Evolutionary conservation across 192 early-diverging fungal genomes (phyloP).

Genomic region (Podila clonocystis): DNA sequence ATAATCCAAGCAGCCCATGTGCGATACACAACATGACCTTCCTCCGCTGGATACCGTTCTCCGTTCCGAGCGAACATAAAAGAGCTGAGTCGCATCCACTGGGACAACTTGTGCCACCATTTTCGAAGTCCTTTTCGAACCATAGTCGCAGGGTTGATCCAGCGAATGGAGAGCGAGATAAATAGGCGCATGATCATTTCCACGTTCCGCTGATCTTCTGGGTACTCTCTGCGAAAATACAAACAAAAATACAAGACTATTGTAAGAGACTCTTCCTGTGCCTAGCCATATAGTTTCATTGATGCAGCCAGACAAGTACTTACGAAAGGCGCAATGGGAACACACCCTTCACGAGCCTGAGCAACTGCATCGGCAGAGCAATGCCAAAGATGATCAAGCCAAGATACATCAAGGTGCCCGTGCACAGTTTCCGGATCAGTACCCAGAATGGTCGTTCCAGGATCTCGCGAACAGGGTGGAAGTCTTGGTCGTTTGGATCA

Average conservation of each 20-base stretch:
- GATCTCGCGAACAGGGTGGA: conserved; percentile 94
- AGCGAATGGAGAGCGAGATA: conserved; percentile 70
- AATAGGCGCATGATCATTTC: conserved; percentile 63
- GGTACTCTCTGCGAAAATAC: neutral
- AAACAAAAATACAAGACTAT: conserved; percentile 29
- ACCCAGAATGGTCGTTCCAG: conserved; percentile 76
- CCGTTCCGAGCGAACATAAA: conserved; percentile 78
- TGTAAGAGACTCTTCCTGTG: no score
- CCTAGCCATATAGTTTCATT: neutral
- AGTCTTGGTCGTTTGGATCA: conserved; percentile 94
- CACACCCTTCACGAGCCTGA: conserved; percentile 46
- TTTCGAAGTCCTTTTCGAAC: conserved; percentile 60
- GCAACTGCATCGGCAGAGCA: conserved; percentile 58
- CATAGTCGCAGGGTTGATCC: conserved; percentile 68
- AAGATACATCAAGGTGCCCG: conserved; percentile 86
- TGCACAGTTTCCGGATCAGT: conserved; percentile 85
- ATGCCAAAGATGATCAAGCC: conserved; percentile 77
- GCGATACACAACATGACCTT: conserved; percentile 67
- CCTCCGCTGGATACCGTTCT: conserved; percentile 72
- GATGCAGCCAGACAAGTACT: neutral
- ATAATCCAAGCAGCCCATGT: conserved; percentile 64
- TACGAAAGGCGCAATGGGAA: conserved; percentile 62
- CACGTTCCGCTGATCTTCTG: no score
- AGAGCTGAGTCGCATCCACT: conserved; percentile 74
- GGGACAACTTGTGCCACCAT: conserved; percentile 83